Evolutionary conservation across 2,329 filamentous ascomycete species (phyloP), one percentile per base, ranked within the genome.

Genomic region (Pyricularia pennisetigena): DNA sequence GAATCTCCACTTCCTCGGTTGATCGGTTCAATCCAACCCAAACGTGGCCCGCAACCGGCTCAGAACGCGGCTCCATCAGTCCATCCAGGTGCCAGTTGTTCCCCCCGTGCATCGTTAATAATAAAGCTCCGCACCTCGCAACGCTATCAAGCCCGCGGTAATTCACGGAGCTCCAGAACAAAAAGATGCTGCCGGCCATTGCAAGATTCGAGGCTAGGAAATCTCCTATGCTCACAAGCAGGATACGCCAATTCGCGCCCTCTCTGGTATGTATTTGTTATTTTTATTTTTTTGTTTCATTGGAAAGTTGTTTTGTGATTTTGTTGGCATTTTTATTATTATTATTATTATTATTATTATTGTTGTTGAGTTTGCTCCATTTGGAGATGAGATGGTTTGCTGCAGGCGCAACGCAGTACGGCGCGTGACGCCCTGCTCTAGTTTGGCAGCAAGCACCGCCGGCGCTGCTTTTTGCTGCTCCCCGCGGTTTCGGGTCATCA

Each of bases 121-220:
- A 63, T 67, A 67, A 59, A 41, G 61, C 66, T 49, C 66, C 66
- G 66, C 57, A 59, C 59, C 59, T 16, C 29, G 32, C 61, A 62
- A 26, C 59, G 14, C 23, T 28, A 10, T 28, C 8, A 28, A 16
- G 24, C 16, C 59, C 59, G 59, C 59, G 59, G 59, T 28, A 28
- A 28, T 28, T 28, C 57, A 41, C 23, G 68, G 62, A 68, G 69
- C 62, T 62, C 61, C 57, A 23, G 23, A 62, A 28, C 14, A 26
- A 62, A 69, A 73, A 75, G 70, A 79, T 79, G 77, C 78, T 79
- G 73, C 73, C 76, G 69, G 73, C 75, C 61, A 74, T 78, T 71
- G 75, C 74, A 69, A 72, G 77, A 71, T 74, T 74, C 74, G 76
- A 77, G 74, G 74, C 76, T 72, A 75, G 76, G 74, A 77, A 76